A percentile compares a stretch with the other conserved stretches of the same genome.
phyloP scores from a whole-genome alignment of 208 protist species.

The Leishmania major region DNA sequence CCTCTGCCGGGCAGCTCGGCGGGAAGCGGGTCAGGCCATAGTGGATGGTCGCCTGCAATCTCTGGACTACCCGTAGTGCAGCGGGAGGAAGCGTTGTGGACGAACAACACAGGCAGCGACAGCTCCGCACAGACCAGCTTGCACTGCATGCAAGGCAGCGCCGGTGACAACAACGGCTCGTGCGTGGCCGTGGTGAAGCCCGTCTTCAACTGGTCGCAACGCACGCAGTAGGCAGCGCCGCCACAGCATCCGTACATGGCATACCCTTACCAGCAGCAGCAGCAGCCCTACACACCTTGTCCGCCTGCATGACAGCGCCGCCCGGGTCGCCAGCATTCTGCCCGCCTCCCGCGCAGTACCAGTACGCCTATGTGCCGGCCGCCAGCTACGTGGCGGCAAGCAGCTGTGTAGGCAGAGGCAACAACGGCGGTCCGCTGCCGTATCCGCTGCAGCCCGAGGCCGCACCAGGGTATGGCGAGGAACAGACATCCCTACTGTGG shows the following conservation, averaged over 20 bases:
- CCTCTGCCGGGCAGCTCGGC: background rate
- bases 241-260: background rate
- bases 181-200: background rate
- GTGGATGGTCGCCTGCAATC: background rate
- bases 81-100: background rate
- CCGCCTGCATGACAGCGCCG: background rate
- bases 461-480: background rate
- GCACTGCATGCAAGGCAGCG: too few species aligned
- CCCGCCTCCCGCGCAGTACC: background rate
- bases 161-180: background rate
- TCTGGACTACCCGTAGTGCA: background rate
- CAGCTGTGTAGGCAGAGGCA: background rate
- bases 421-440: background rate
- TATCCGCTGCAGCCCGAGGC: background rate
- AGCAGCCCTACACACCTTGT: background rate
- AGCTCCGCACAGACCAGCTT: background rate
- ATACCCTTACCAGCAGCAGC: background rate
- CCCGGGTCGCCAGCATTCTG: background rate
- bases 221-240: background rate
- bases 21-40: background rate
- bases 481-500: constrained; percentile 8
- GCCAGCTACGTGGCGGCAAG: background rate
- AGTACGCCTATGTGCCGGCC: background rate
- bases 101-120: background rate
- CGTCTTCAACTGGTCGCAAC: background rate